These are phyloP conservation scores for Fusarium torulosum DNA, from an alignment of 2,329 filamentous ascomycete genomes.

Conservation along the genomic window DNA sequence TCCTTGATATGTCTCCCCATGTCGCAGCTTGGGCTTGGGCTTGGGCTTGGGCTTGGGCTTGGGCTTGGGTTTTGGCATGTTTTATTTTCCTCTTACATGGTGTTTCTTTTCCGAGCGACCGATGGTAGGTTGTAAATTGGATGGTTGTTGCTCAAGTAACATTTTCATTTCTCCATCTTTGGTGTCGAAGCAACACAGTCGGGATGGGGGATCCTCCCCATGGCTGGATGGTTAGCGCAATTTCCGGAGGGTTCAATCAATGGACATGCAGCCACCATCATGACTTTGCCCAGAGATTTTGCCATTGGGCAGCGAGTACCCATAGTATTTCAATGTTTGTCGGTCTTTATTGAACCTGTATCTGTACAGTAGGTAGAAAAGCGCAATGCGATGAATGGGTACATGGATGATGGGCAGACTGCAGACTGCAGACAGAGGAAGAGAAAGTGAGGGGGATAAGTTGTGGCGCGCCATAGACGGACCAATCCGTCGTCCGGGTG, in stretches of 20 bases:
- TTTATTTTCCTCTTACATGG: slow-evolving; percentile 1
- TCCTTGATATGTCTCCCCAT: slow-evolving; percentile 29
- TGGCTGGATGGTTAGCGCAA: slow-evolving; percentile 33
- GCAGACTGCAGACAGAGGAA: slow-evolving; percentile 7
- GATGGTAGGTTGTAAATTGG: slow-evolving; percentile 19
- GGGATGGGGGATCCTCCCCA: slow-evolving; percentile 20
- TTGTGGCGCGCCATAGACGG: slow-evolving; percentile 42
- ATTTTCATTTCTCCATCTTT: slow-evolving; percentile 42
- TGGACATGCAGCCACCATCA: slow-evolving; percentile 28
- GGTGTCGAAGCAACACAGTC: slow-evolving; percentile 22
- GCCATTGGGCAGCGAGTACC: slow-evolving; percentile 55
- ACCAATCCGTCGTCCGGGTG: slow-evolving; percentile 56
- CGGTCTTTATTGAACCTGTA: slow-evolving; percentile 8
- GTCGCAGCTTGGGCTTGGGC: slow-evolving; percentile 35
- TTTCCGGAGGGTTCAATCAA: slow-evolving; percentile 33
- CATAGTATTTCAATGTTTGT: slow-evolving; percentile 26
- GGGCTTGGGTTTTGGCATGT: slow-evolving; percentile 1
- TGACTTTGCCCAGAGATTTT: slow-evolving; percentile 18
- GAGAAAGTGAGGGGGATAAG: slow-evolving; percentile 11
- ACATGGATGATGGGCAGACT: slow-evolving; percentile 21
- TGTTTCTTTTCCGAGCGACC: slow-evolving; percentile 24
- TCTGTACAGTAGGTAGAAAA: slow-evolving; percentile 2
- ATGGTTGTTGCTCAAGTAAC: slow-evolving; percentile 29
- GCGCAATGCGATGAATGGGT: slow-evolving; percentile 23
- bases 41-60: slow-evolving; percentile 5